A percentile compares a stretch with the other conserved stretches of the same genome.
Conservation (phyloP, 2,329 filamentous ascomycete genomes). For the Acrocalymma vagum region DNA sequence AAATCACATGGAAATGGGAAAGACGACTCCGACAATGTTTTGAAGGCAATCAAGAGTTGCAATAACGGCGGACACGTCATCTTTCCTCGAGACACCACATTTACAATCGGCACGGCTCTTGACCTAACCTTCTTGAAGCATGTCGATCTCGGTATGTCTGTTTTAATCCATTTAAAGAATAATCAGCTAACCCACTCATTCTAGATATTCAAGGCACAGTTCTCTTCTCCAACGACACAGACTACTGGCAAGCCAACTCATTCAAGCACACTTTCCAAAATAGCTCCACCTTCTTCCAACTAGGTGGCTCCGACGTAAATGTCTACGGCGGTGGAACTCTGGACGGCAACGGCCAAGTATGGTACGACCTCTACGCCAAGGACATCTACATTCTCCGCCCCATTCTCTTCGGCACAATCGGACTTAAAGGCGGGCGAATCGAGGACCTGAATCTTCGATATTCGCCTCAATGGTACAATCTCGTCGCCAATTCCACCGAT, state of each 20-base stretch:
- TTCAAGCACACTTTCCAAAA: conserved; percentile 74
- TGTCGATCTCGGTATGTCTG: conserved; percentile 66
- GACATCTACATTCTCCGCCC: conserved; percentile 67
- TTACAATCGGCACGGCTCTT: conserved; percentile 70
- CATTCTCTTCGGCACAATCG: conserved; percentile 65
- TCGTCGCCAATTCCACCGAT: conserved; percentile 71
- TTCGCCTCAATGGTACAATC: conserved; percentile 69
- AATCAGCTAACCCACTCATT: too few species aligned
- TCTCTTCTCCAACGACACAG: conserved; percentile 71
- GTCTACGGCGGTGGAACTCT: conserved; percentile 72
- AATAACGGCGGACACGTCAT: conserved; percentile 71
- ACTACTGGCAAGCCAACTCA: conserved; percentile 72
- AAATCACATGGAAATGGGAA: conserved; percentile 47
- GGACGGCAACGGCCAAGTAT: conserved; percentile 71
- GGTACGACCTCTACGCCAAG: conserved; percentile 69
- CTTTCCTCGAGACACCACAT: conserved; percentile 63
- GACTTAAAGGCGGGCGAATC: conserved; percentile 65
- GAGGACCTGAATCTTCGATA: conserved; percentile 68
- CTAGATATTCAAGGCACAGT: conserved; percentile 67
- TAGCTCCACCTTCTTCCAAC: conserved; percentile 71
- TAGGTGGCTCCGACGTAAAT: conserved; percentile 72
- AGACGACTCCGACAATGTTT: conserved; percentile 62
- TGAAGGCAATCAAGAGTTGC: conserved; percentile 65
- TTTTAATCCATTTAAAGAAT: too few species aligned
- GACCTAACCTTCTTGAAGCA: conserved; percentile 71